Conservation (phyloP, 164 flowering plant genomes). For the Cinnamomum chago region DNA sequence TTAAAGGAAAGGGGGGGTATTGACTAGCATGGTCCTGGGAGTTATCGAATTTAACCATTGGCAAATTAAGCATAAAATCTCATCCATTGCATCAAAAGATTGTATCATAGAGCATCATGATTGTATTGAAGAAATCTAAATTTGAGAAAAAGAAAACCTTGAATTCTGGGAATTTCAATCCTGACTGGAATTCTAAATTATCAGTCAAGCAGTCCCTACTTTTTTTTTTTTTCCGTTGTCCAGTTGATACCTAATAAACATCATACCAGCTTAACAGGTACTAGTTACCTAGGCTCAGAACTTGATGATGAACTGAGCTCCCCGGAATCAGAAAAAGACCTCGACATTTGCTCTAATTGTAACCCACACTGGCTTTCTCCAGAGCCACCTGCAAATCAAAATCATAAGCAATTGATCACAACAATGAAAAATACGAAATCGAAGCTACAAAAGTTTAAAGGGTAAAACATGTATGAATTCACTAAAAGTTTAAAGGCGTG, state of each 20-base stretch:
- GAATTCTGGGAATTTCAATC: not conserved
- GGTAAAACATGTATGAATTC: not conserved
- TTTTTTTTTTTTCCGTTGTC: not conserved
- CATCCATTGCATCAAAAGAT: too few relatives aligned
- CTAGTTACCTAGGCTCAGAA: constrained; percentile 21
- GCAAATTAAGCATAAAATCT: not conserved
- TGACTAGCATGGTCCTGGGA: not conserved
- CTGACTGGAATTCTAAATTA: not conserved
- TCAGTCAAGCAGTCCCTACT: not conserved
- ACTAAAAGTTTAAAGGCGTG: not conserved
- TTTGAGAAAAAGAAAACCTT: not conserved
- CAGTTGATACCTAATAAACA: not conserved
- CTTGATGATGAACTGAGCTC: constrained; percentile 22
- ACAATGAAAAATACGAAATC: not conserved
- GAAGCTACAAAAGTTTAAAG: not conserved
- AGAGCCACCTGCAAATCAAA: constrained; percentile 23
- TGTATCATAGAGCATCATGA: not conserved
- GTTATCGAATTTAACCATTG: not conserved
- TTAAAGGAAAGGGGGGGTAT: too few relatives aligned
- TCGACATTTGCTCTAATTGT: constrained; percentile 43
- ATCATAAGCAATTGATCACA: not conserved
- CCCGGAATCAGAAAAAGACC: constrained; percentile 38
- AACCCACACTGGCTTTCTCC: constrained; percentile 17
- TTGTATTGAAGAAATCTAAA: not conserved
- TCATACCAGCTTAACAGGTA: not conserved